Evolutionary conservation across 106 monocot genomes (phyloP), one percentile per base, ranked within the genome.

Genomic region (Dendrobium catenatum): DNA sequence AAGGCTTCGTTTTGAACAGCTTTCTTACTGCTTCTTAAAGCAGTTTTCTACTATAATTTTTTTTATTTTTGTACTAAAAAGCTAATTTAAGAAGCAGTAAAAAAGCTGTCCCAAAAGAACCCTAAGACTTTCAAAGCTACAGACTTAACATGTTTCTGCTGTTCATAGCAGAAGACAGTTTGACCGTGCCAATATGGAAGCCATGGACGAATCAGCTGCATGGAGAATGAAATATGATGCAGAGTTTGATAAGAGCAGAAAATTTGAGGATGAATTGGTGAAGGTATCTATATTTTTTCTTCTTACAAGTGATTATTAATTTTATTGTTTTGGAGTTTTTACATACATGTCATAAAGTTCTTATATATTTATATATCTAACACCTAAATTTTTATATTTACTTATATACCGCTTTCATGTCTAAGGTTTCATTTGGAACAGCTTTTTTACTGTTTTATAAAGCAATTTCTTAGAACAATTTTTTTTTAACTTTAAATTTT

Each of bases 191-290:
- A 98, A 85, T 84, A 79, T 93, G 85, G 95, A 98, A 68, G 98
- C 98, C 1, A 94, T 98, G 94, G 98, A 98, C 76, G 97, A 98
- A 89, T 98, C 97, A 56, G 97, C 94, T 15, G 87, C 87, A 83
- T 97, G 97, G 94, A 92, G 97, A 78, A 91, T 85, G 94, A 94
- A 87, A 81, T 98, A 87, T 80, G 97, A 98, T 59, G 73, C 42
- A 0, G 94, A 92, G 77, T 73, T 82, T 10, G 88, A 83, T 54
- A 89, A 55, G 72, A 85, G 67, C 42, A 86, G 78, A 81, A 84
- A 68, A 26, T 79, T 59, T 19, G 78, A 90, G 61, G 84, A 85
- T 51, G 89, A 94, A 73, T 79, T 92, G 33, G 49, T 55, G 8
- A 88, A 89, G 92, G 92, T 92, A 70, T 33, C 1, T 17, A 48